Percentiles rank a stretch among this genome's conserved stretches.
Evolutionary conservation across 352 stramenopile genomes (phyloP).

Genomic region (Globisporangium okanoganense): DNA sequence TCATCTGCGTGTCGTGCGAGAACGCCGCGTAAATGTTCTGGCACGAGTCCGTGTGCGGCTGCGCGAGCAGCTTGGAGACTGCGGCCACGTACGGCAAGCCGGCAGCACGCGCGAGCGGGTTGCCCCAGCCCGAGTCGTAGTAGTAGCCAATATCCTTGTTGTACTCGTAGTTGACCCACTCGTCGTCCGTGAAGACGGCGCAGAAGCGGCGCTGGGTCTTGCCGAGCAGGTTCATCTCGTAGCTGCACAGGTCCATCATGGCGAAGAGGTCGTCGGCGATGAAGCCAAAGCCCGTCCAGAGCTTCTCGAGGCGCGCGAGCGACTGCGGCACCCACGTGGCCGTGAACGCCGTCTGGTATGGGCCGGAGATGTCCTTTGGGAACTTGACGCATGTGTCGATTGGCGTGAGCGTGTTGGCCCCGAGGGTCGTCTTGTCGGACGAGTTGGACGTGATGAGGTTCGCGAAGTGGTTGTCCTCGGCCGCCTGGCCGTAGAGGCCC

Average conservation of each 20-base stretch:
- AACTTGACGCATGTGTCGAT: constrained; percentile 53
- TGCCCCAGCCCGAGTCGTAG: constrained; percentile 46
- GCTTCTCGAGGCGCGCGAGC: constrained; percentile 25
- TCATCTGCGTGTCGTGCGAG: constrained; percentile 57
- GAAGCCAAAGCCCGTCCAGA: constrained; percentile 39
- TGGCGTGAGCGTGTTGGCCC: constrained; percentile 46
- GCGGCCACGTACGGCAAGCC: constrained; percentile 41
- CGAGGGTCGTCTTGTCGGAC: constrained; percentile 28
- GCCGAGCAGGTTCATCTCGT: constrained; percentile 43
- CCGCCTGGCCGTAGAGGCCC: constrained; percentile 35
- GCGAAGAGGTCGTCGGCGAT: constrained; percentile 28
- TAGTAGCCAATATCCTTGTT: constrained; percentile 54
- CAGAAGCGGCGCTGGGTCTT: constrained; percentile 42
- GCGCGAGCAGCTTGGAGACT: constrained; percentile 35
- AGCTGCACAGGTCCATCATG: constrained; percentile 60
- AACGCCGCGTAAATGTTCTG: constrained; percentile 54
- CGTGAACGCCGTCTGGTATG: constrained; percentile 8
- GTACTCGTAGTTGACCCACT: constrained; percentile 52
- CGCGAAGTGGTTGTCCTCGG: constrained; percentile 22
- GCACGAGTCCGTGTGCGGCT: constrained; percentile 39
- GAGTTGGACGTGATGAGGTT: constrained; percentile 34
- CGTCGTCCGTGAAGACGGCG: constrained; percentile 46
- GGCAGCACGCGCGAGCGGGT: constrained; percentile 34
- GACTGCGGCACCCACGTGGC: constrained; percentile 7
- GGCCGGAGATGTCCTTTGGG: constrained; percentile 27